Evolutionary conservation across 805 yeast species (phyloP), one percentile per base, ranked within the genome.

Genomic region (Myxozyma mucilagina): DNA sequence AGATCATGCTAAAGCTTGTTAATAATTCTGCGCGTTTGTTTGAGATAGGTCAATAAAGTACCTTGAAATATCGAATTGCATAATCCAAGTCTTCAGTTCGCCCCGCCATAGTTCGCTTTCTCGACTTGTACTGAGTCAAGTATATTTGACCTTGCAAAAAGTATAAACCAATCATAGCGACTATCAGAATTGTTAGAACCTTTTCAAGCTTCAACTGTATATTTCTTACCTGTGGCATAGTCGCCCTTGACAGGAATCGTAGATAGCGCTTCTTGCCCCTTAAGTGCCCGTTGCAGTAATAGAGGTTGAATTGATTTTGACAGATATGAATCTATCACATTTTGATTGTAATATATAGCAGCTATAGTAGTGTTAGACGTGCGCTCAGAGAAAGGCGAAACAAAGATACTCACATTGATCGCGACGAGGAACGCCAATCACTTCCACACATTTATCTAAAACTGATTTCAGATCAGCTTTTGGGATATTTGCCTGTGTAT

Each of bases 71-170:
- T 51, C 80, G 80, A 16, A 89, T 82, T 1, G 94, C 89, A 47
- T 82, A 80, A 59, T 89, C 94, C 41, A 93, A 72, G 69, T 91
- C 97, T 3, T 90, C 89, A 0, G 87, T 84, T 59, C 96, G 79
- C 10, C 92, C 89, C 65, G 90, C 96, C 79, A 86, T 84, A 1
- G 88, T 80, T 61, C 90, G 83, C 69, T 89, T 89, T 49, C 97
- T 77, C 10, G 83, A 77, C 79, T 86, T 75, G 72, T 85, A 91
- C 18, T 86, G 76, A n/a, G 88, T 82, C 60, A 90, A 78, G 24
- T 86, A 82, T 36, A 87, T 76, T 0, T 86, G 80, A 0, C 89
- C 96, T 69, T 87, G 86, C 52, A 87, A 70, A 68, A 81, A 87
- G 69, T 87, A 90, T 1, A 90, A 73, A 0, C 96, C 96, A 16